Base-by-base conservation (phyloP, 179 eudicot species). In the Pouteria campechiana region DNA sequence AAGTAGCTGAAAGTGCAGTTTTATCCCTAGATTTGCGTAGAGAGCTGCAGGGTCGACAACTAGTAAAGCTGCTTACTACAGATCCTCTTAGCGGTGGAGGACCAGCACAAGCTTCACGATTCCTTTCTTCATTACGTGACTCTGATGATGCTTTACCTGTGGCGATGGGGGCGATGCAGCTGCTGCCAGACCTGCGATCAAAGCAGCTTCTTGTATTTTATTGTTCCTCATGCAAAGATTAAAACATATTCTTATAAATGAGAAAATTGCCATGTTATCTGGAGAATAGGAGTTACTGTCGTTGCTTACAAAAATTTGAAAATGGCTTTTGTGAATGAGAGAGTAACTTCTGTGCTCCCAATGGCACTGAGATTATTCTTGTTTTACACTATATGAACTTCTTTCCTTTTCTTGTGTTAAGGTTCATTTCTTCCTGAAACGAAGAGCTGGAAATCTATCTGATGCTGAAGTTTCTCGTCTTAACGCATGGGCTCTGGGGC, bases 151-250 rank as follows among this genome's bases (percentile, higher is more conserved):
- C 99, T 48, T 65, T 92, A 54, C 93, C 94, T 33, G 99, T 92
- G 25, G 99, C 81, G 21, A 80, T 88, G 76, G 87, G 96, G 25
- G 99, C 96, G 48, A 92, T 92, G 99, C 99, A 92, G 57, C 96
- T 87, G 36, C 68, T 92, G 65, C 99, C 94, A 32, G 76, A 83
- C 48, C 83, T 92, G 43, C 71, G 89, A 57, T 83, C 99, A 37
- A 92, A 92, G 66, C 99, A 88, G 57, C 94, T 92, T 62, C 99
- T 92, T 63, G 99, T 92, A 69, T 66, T 75, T 52, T 29, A 24
- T 50, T 5, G 39, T 41, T 49, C 43, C 3, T 54, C 22, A 44
- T 57, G 38, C 5, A 34, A 7, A 42, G 28, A 18, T 35, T 28
- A 37, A n/a, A n/a, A n/a, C n/a, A n/a, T n/a, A n/a, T n/a, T n/a